Conservation (phyloP, 371 early-diverging fungal species). For the Entomophthora muscae region DNA sequence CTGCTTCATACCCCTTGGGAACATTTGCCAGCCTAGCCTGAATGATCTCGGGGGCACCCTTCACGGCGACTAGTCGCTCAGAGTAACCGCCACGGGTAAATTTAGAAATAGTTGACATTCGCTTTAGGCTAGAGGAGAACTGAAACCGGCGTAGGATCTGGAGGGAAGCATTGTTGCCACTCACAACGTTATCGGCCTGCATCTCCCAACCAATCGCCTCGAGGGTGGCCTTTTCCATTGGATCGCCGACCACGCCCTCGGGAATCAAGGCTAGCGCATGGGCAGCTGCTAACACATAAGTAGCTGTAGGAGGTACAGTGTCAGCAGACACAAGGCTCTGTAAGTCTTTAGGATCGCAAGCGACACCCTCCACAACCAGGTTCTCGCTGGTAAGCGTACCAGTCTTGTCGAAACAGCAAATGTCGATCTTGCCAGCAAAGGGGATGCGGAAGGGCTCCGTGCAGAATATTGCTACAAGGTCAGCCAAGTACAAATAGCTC, state of each 20-base stretch:
- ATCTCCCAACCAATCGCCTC: conserved; percentile 76
- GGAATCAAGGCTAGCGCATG: conserved; percentile 83
- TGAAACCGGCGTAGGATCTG: conserved; percentile 74
- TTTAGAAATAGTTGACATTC: conserved; percentile 79
- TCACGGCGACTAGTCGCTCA: conserved; percentile 78
- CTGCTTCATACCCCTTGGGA: conserved; percentile 79
- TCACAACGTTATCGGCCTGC: conserved; percentile 25
- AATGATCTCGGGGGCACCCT: conserved; percentile 98
- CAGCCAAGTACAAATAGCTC: not conserved
- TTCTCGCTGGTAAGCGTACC: conserved; percentile 98
- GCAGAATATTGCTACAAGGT: conserved; percentile 67
- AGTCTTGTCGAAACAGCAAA: conserved; percentile 99
- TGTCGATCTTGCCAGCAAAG: conserved; percentile 96
- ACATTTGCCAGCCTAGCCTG: conserved; percentile 57
- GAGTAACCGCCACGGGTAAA: conserved; percentile 22
- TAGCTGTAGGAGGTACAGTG: conserved; percentile 39
- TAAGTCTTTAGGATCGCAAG: conserved; percentile 34
- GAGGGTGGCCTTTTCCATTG: conserved; percentile 95
- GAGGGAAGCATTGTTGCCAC: conserved; percentile 9
- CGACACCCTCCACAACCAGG: conserved; percentile 86
- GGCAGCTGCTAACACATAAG: conserved; percentile 73
- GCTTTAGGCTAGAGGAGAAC: conserved; percentile 92
- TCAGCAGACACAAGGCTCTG: conserved; percentile 29
- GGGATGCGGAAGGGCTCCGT: conserved; percentile 99
- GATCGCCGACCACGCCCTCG: conserved; percentile 92